These are phyloP conservation scores for Sporothrix pseudoabietina DNA, from an alignment of 2,329 filamentous ascomycete species.

Conservation along the genomic window DNA sequence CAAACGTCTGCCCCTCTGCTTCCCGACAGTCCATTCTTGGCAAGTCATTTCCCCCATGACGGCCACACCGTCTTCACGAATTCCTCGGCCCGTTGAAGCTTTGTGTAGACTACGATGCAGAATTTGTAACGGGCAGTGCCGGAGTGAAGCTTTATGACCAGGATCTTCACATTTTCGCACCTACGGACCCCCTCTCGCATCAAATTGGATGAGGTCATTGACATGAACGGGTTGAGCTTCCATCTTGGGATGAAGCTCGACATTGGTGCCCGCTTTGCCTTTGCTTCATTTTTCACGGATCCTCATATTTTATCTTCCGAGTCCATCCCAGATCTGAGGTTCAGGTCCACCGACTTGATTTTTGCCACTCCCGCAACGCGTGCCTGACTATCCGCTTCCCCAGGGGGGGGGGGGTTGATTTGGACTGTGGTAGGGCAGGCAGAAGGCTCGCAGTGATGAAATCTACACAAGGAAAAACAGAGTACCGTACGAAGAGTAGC, in stretches of 20 bases:
- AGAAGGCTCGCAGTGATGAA: background rate
- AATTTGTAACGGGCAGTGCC: background rate
- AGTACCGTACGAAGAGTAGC: background rate
- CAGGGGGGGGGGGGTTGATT: background rate
- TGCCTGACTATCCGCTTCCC: constrained; percentile 11
- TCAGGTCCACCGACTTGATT: background rate
- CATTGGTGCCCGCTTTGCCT: background rate
- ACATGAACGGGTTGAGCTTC: background rate
- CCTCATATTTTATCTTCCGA: background rate
- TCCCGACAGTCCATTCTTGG: background rate
- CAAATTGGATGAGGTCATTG: background rate
- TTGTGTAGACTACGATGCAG: background rate
- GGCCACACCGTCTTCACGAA: background rate
- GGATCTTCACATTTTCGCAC: background rate
- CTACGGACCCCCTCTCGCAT: background rate
- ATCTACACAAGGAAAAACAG: background rate
- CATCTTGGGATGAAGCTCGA: background rate
- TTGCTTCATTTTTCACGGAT: background rate
- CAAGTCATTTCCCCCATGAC: background rate
- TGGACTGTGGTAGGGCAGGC: background rate
- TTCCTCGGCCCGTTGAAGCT: constrained; percentile 9
- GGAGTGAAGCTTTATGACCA: background rate
- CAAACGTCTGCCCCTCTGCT: background rate
- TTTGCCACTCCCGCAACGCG: constrained; percentile 7
- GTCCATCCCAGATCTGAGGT: background rate